Evolutionary conservation across 2,329 filamentous ascomycete species (phyloP), one percentile per base, ranked within the genome.

Genomic region (Xylariales sp.): DNA sequence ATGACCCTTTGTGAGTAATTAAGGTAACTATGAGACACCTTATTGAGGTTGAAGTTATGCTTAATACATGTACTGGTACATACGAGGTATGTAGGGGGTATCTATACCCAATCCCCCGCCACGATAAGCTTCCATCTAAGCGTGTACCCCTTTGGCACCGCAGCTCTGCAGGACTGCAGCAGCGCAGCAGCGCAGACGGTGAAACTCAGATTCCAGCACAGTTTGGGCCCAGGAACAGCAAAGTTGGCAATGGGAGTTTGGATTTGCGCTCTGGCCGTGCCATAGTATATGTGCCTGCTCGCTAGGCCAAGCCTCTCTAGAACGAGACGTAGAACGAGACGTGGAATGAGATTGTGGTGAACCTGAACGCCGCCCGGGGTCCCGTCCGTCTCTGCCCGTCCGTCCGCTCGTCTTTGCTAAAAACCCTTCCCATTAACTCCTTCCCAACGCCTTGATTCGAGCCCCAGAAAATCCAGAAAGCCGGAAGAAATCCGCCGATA

Each of bases 121-220:
- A 39, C 14, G 32, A 54, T 36, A 54, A 54, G 50, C 50, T 54
- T 64, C 71, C 28, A 18, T 81, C 78, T 2, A 75, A 36, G 28
- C 30, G 32, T 8, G n/a, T 32, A 34, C 23, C 6, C 48, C 12
- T 50, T 14, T 16, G 6, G 10, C 23, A 30, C n/a, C 10, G 23
- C 28, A 34, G 30, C 12, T 32, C 30, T 16, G 9, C 49, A 34
- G 23, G 23, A 23, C 23, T 23, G 23, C 23, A 23, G 23, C 23
- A 23, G 23, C 23, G 23, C 23, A 23, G 23, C 23, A 23, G 23
- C 23, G 23, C 23, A 23, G 23, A 16, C 30, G 28, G 18, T 8
- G 32, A 54, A 54, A 16, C 18, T 12, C 10, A 50, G 16, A 50
- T 23, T 12, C 45, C 9, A 23, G 34, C n/a, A 54, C 16, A 39